Evolutionary conservation across 805 yeast genomes (phyloP).

Genomic region (Monosporozyma servazzii): DNA sequence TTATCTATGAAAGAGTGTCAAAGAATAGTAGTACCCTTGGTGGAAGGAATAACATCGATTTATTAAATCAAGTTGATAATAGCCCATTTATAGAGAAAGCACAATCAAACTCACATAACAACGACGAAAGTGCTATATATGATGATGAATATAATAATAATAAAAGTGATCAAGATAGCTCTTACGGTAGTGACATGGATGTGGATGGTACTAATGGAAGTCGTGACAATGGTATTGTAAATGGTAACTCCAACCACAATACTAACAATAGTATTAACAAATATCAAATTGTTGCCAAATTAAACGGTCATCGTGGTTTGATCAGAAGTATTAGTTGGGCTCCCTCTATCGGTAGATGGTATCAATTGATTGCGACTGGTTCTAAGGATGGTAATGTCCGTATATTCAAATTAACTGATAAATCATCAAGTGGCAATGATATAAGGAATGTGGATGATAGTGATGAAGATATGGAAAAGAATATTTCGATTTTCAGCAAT

Average conservation of each 20-base stretch:
- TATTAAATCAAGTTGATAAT: background rate
- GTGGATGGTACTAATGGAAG: background rate
- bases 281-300: conserved; percentile 46
- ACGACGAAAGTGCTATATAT: background rate
- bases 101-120: background rate
- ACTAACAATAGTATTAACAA: conserved; percentile 19
- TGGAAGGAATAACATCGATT: background rate
- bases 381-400: conserved; percentile 91
- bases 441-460: background rate
- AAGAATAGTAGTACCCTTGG: conserved; percentile 23
- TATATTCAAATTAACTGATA: conserved; percentile 63
- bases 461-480: background rate
- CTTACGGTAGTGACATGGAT: background rate
- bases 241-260: background rate
- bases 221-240: background rate
- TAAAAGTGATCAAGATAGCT: background rate
- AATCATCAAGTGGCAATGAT: background rate
- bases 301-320: conserved; percentile 80
- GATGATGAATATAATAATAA: background rate
- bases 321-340: conserved; percentile 93
- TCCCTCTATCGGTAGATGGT: conserved; percentile 86
- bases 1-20: conserved; percentile 52
- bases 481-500: background rate
- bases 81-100: background rate
- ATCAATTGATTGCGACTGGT: conserved; percentile 86